Percentiles rank a stretch among this genome's conserved stretches.
Evolutionary conservation across 208 protist species (phyloP).

Genomic region (Leishmania gerbilli): DNA sequence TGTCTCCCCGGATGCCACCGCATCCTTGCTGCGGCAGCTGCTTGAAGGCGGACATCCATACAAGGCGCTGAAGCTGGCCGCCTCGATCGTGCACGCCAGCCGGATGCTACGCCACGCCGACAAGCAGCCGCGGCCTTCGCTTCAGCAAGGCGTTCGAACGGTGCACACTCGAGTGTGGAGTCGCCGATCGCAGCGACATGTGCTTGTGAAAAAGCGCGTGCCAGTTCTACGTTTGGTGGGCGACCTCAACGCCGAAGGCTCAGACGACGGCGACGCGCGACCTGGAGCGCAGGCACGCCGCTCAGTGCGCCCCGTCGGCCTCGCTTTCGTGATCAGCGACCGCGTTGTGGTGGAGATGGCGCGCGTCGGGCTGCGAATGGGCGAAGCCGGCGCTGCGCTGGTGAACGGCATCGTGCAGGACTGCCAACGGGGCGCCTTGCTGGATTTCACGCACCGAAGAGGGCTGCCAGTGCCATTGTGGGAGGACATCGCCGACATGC

Average conservation of each 20-base stretch:
- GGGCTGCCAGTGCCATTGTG: conserved; percentile 35
- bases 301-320: conserved; percentile 31
- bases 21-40: conserved; percentile 46
- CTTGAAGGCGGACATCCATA: conserved; percentile 43
- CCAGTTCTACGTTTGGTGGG: conserved; percentile 43
- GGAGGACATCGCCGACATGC: conserved; percentile 13
- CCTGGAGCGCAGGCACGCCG: conserved; percentile 7
- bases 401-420: conserved; percentile 51
- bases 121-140: conserved; percentile 35
- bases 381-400: conserved; percentile 40
- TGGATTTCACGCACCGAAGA: conserved; percentile 36
- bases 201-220: conserved; percentile 45
- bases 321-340: conserved; percentile 37
- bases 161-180: conserved; percentile 57
- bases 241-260: conserved; percentile 15
- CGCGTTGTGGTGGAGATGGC: conserved; percentile 40
- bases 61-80: conserved; percentile 49
- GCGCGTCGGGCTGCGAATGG: conserved; percentile 51
- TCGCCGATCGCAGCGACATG: conserved; percentile 26
- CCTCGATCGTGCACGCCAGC: conserved; percentile 43
- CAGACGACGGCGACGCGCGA: not conserved
- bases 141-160: conserved; percentile 37
- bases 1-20: conserved; percentile 39
- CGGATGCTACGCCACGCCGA: conserved; percentile 62
- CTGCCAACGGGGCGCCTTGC: conserved; percentile 42